Evolutionary conservation across 768 basidiomycete genomes (phyloP).

Genomic region (Tremella mesenterica): DNA sequence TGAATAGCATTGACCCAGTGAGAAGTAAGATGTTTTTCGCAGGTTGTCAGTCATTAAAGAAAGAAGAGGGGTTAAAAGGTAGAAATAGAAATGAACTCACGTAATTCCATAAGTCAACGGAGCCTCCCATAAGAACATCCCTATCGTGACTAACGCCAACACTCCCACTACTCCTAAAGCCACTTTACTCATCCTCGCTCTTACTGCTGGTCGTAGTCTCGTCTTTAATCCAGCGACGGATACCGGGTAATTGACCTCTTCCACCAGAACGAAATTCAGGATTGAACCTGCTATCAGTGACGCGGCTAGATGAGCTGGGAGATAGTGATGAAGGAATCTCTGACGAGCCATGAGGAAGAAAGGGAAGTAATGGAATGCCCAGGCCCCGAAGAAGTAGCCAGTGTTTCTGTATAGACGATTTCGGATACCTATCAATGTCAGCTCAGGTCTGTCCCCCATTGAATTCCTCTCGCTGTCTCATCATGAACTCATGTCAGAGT

Average conservation of each 20-base stretch:
- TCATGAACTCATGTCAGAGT: no score
- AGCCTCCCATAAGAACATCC: constrained; percentile 55
- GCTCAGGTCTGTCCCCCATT: not conserved
- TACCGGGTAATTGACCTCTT: constrained; percentile 83
- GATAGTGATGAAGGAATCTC: constrained; percentile 93
- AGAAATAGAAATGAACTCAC: constrained; percentile 50
- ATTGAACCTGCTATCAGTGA: constrained; percentile 86
- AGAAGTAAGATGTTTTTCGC: no score
- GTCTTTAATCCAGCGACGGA: constrained; percentile 66
- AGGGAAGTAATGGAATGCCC: constrained; percentile 91
- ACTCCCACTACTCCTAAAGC: constrained; percentile 52
- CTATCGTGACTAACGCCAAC: constrained; percentile 57
- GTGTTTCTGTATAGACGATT: constrained; percentile 92
- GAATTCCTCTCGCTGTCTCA: no score
- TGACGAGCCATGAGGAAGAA: constrained; percentile 98
- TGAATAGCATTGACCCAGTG: constrained; percentile 2
- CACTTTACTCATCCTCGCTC: constrained; percentile 58
- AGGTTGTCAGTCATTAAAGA: no score
- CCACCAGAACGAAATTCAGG: constrained; percentile 79
- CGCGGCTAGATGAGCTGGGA: constrained; percentile 89
- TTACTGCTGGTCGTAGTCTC: constrained; percentile 50
- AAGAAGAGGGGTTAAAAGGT: constrained; percentile 3
- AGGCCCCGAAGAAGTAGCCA: constrained; percentile 88
- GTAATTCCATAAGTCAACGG: constrained; percentile 89
- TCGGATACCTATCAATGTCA: constrained; percentile 59